Evolutionary conservation across 495 filamentous ascomycete genomes (phyloP).

Genomic region (Paragyromitra xinjiangensis): DNA sequence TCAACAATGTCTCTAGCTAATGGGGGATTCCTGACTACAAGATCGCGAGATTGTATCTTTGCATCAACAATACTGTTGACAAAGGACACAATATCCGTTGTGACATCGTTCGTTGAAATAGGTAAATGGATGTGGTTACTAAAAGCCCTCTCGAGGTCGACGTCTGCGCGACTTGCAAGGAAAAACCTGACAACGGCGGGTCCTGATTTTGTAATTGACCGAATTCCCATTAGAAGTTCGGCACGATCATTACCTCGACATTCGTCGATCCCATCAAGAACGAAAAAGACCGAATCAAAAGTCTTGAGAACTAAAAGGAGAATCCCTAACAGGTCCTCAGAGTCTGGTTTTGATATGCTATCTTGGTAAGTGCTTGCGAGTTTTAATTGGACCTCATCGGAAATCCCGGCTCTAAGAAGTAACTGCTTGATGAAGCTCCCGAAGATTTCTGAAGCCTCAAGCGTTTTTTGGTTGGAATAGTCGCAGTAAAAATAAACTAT

Average conservation of each 20-base stretch:
- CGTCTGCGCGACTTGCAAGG: conserved; percentile 42
- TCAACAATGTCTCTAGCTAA: conserved; percentile 7
- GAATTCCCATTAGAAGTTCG: conserved; percentile 41
- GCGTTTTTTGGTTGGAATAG: conserved; percentile 41
- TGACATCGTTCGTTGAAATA: conserved; percentile 37
- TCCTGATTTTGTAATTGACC: conserved; percentile 18
- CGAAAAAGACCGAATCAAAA: conserved; percentile 41
- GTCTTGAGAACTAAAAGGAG: conserved; percentile 18
- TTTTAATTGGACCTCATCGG: conserved; percentile 35
- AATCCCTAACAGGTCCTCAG: conserved; percentile 17
- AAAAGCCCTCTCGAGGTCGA: conserved; percentile 46
- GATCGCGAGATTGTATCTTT: conserved; percentile 11
- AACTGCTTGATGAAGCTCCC: conserved; percentile 52
- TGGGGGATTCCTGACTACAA: not conserved
- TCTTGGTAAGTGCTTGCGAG: conserved; percentile 26
- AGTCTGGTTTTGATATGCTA: conserved; percentile 26
- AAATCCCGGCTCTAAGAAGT: conserved; percentile 34
- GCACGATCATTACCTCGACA: conserved; percentile 33
- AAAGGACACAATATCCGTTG: conserved; percentile 38
- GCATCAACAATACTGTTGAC: conserved; percentile 28
- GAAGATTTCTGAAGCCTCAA: conserved; percentile 34
- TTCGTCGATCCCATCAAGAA: conserved; percentile 57
- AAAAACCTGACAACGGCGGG: conserved; percentile 42
- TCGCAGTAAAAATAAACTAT: conserved; percentile 55
- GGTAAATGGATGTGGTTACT: conserved; percentile 19